phyloP scores from a whole-genome alignment of 176 grass and related monocot species.

The Hyparrhenia diplandra region DNA sequence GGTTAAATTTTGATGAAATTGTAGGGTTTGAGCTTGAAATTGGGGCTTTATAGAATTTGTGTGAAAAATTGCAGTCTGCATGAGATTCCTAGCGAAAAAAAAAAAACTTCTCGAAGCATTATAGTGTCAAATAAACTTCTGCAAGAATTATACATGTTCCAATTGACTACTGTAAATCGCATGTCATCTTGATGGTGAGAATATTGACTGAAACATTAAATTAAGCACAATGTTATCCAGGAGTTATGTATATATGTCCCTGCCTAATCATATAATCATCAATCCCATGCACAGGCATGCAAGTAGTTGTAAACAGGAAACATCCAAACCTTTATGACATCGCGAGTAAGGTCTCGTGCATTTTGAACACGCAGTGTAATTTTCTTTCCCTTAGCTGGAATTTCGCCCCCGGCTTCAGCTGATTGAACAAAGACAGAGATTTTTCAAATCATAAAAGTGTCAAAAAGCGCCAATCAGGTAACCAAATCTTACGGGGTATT shows the following conservation, averaged over 20 bases:
- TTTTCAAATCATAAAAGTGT: not conserved
- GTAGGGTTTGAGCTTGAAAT: too few relatives aligned
- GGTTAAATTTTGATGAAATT: too few relatives aligned
- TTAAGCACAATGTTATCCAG: not conserved
- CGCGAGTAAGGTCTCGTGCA: slow-evolving; percentile 76
- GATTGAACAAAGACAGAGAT: slow-evolving; percentile 30
- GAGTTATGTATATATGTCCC: not conserved
- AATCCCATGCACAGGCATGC: not conserved
- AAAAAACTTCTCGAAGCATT: not conserved
- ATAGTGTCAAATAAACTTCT: not conserved
- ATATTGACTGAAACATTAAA: not conserved
- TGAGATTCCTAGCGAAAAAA: not conserved
- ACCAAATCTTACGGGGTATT: not conserved
- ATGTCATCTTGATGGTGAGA: not conserved
- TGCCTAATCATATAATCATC: not conserved
- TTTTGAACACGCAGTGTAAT: slow-evolving; percentile 62
- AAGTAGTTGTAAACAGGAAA: not conserved
- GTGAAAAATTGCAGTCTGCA: too few relatives aligned
- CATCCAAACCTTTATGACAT: slow-evolving; percentile 88
- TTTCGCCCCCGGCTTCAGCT: slow-evolving; percentile 96
- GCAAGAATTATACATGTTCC: not conserved
- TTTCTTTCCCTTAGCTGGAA: slow-evolving; percentile 76
- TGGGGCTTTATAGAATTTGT: too few relatives aligned
- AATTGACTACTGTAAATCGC: not conserved
- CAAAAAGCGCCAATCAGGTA: not conserved